Percentiles rank a stretch among this genome's conserved stretches.
Evolutionary conservation across 1,284 basidiomycete species (phyloP).

Genomic region (Ustilago vetiveriae): DNA sequence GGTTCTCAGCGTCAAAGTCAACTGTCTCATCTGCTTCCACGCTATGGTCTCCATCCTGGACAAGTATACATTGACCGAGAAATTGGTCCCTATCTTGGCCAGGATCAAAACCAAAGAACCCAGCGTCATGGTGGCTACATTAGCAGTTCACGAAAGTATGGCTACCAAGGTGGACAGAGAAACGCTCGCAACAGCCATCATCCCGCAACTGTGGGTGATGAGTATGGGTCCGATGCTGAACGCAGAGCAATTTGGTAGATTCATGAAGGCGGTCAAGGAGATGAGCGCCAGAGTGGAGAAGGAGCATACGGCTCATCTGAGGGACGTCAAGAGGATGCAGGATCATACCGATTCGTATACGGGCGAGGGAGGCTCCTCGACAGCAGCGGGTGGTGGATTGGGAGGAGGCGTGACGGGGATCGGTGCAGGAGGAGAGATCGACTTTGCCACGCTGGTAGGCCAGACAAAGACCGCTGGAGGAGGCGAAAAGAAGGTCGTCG

Average conservation of each 20-base stretch:
- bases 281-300: constrained; percentile 80
- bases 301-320: constrained; percentile 74
- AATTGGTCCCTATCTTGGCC: constrained; percentile 89
- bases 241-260: constrained; percentile 82
- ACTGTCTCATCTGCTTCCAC: constrained; percentile 85
- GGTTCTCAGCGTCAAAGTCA: constrained; percentile 77
- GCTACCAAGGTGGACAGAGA: constrained; percentile 93
- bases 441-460: constrained; percentile 63
- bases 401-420: constrained; percentile 43
- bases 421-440: constrained; percentile 55
- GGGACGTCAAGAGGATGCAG: constrained; percentile 53
- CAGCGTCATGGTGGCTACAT: constrained; percentile 75
- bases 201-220: constrained; percentile 64
- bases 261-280: constrained; percentile 68
- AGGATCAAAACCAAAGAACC: constrained; percentile 88
- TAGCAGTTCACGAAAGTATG: constrained; percentile 95
- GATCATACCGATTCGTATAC: constrained; percentile 59
- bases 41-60: constrained; percentile 93
- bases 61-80: constrained; percentile 82
- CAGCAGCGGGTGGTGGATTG: constrained; percentile 2
- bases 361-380: not conserved
- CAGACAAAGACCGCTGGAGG: constrained; percentile 31
- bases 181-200: constrained; percentile 79
- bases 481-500: constrained; percentile 17
- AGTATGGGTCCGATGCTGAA: constrained; percentile 73